phyloP scores from a whole-genome alignment of 805 yeast species.

The Nakazawaea wyomingensis region DNA sequence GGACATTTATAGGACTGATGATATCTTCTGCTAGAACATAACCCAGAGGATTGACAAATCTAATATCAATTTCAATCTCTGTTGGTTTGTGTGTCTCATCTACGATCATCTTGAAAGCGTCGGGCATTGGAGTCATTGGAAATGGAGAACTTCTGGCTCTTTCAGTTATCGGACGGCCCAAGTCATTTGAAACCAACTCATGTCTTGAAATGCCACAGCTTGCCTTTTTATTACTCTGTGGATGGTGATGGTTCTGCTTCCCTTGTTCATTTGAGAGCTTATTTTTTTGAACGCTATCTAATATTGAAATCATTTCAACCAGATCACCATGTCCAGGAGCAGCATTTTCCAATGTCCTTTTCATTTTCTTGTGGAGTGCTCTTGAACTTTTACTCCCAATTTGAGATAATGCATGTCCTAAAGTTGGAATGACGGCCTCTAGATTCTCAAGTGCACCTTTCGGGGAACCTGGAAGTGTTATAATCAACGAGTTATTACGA shows the following conservation, averaged over 20 bases:
- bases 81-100: conserved; percentile 28
- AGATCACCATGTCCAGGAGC: conserved; percentile 16
- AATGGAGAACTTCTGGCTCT: conserved; percentile 45
- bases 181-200: conserved; percentile 29
- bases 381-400: conserved; percentile 31
- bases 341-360: conserved; percentile 22
- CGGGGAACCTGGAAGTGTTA: conserved; percentile 51
- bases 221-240: conserved; percentile 14
- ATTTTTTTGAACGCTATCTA: neutral
- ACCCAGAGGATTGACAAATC: conserved; percentile 29
- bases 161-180: conserved; percentile 30
- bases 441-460: conserved; percentile 43
- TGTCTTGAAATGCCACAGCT: conserved; percentile 33
- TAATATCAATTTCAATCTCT: conserved; percentile 20
- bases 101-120: conserved; percentile 32
- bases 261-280: conserved; percentile 14
- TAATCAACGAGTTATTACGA: conserved; percentile 28
- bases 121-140: conserved; percentile 37
- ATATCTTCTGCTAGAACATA: conserved; percentile 38
- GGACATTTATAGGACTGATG: conserved; percentile 33
- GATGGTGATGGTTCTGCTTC: conserved; percentile 15
- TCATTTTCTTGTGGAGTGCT: conserved; percentile 30
- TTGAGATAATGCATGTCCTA: conserved; percentile 41
- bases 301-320: neutral
- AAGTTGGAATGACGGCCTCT: conserved; percentile 29